Conservation (phyloP, 164 flowering plant genomes). For the Cinnamomum chago region DNA sequence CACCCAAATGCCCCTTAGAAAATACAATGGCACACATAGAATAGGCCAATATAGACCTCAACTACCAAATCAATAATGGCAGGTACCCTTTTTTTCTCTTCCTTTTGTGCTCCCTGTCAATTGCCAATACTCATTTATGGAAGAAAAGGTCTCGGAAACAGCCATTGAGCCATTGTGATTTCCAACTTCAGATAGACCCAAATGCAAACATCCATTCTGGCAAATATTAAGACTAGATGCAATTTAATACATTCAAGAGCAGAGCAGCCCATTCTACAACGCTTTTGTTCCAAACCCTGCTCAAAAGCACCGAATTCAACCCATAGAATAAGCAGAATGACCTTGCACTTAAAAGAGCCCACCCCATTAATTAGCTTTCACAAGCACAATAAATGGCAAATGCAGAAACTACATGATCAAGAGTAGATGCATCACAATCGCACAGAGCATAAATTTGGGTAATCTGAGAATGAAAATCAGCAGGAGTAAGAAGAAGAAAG, state of each 20-base stretch:
- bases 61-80: neutral
- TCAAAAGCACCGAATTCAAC: neutral
- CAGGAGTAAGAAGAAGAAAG: neutral
- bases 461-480: neutral
- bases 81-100: neutral
- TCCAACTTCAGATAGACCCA: neutral
- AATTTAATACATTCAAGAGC: neutral
- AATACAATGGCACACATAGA: too few relatives aligned
- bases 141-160: too few relatives aligned
- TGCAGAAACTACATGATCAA: neutral
- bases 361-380: neutral
- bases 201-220: neutral
- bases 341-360: neutral
- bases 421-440: neutral
- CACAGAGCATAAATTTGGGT: neutral
- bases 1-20: neutral
- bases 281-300: neutral
- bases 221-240: neutral
- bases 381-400: neutral
- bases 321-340: neutral
- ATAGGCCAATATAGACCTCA: neutral
- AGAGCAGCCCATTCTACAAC: neutral
- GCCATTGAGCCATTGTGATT: neutral
- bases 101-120: too few relatives aligned
- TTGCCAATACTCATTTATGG: too few relatives aligned